Evolutionary conservation across 225 moss, liverwort and hornwort species (phyloP), one percentile per base, ranked within the genome.

Genomic region (Neckera pumila): DNA sequence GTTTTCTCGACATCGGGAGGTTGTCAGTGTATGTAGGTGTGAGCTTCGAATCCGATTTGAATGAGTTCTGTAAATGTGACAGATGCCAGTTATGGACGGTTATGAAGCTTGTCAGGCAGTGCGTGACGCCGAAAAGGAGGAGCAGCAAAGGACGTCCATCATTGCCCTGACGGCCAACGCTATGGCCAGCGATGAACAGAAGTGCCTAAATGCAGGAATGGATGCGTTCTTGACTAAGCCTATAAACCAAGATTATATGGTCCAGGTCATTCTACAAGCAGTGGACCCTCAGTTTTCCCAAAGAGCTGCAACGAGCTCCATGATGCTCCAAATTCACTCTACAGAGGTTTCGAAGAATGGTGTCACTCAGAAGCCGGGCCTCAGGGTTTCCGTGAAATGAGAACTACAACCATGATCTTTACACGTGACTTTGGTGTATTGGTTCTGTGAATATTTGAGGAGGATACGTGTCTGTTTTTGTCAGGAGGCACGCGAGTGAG

Each of bases 81-180:
- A 96, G 96, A 96, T 96, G 96, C 96, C 96, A 79, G 79, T 95
- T 31, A 96, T 96, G 96, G 88, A 96, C 86, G 96, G 96, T 7
- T 95, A 92, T 62, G 95, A 95, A 84, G 95, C 96, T 64, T 95
- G 95, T 82, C 94, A 86, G 81, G 95, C 95, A 57, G 86, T 96
- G 58, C 90, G 96, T 45, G 92, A 93, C 43, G 90, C 89, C 43
- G 96, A 96, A 85, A 70, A 81, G n/a, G 93, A 93, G 54, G 91
- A 90, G 82, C 86, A 88, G 80, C 95, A 95, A 83, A 94, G 93
- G 54, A 96, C 96, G 18, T 89, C 90, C 65, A 95, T 96, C 53
- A 93, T 96, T 79, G 96, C 96, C 66, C 86, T 96, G 65, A 96
- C 96, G 60, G 96, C 96, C 17, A 96, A 96, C 85, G 96, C 96